Evolutionary conservation across 2,329 filamentous ascomycete species (phyloP).

Genomic region (Blastomyces gilchristii): DNA sequence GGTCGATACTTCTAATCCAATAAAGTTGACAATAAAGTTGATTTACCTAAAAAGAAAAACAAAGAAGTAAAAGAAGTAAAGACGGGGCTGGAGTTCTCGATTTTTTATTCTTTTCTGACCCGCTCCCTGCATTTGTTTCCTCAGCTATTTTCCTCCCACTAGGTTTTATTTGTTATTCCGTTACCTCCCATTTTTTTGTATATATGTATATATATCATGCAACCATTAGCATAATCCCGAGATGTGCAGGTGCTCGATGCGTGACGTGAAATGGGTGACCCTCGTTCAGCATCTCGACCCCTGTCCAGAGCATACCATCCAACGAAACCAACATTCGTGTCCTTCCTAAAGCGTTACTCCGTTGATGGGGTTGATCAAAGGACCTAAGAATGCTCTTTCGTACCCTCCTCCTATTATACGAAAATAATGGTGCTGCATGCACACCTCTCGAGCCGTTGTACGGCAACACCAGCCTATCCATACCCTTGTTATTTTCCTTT

Average conservation of each 20-base stretch:
- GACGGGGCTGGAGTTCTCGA: neutral
- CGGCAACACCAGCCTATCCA: too few relatives aligned
- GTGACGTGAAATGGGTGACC: too few relatives aligned
- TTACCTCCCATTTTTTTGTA: conserved; percentile 11
- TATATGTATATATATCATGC: conserved; percentile 7
- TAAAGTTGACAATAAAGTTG: neutral
- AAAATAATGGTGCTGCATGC: neutral
- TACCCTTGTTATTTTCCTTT: neutral
- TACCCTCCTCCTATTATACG: neutral
- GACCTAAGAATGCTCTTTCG: neutral
- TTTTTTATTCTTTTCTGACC: neutral
- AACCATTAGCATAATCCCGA: neutral
- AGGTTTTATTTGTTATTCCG: conserved; percentile 1
- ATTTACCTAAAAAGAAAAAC: neutral
- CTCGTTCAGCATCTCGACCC: neutral
- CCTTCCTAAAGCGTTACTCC: neutral
- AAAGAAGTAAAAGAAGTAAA: neutral
- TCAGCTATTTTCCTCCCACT: neutral
- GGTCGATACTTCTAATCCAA: conserved; percentile 18
- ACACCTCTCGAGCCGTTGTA: neutral
- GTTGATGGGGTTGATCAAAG: neutral
- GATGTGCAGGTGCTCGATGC: neutral
- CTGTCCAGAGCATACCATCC: neutral
- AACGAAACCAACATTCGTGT: neutral
- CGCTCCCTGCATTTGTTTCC: neutral